phyloP scores from a whole-genome alignment of 768 basidiomycete genomes.

The Dendrothele bispora region DNA sequence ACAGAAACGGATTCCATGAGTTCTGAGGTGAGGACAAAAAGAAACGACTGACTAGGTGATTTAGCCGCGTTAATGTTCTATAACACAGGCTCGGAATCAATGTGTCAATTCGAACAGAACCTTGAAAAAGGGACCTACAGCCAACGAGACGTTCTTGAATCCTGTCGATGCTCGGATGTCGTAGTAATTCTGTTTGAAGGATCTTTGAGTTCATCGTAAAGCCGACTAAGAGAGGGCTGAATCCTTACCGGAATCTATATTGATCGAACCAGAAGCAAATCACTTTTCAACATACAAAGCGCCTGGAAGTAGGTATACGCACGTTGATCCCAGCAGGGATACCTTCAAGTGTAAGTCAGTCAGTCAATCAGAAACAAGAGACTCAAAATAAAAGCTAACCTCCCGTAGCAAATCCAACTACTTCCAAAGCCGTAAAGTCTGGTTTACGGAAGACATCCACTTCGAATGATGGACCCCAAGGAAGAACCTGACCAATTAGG shows the following conservation, averaged over 20 bases:
- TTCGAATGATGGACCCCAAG: conserved; percentile 73
- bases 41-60: conserved; percentile 58
- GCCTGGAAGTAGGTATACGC: conserved; percentile 20
- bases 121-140: conserved; percentile 43
- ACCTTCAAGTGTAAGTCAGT: conserved; percentile 36
- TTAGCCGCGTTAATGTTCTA: conserved; percentile 89
- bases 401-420: conserved; percentile 80
- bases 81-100: not conserved
- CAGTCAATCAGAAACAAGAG: conserved; percentile 2
- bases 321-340: conserved; percentile 88
- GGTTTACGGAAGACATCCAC: conserved; percentile 82
- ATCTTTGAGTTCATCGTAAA: not conserved
- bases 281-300: too few relatives aligned
- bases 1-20: not conserved
- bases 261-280: too few relatives aligned
- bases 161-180: conserved; percentile 78
- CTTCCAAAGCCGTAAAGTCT: conserved; percentile 84
- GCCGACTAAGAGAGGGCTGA: not conserved
- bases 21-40: not conserved
- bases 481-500: conserved; percentile 50
- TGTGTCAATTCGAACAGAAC: not conserved
- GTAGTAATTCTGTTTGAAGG: conserved; percentile 64
- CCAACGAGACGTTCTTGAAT: conserved; percentile 88
- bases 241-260: conserved; percentile 64
- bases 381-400: conserved; percentile 40